Conservation (phyloP, 768 basidiomycete genomes). For the Suillus cothurnatus region DNA sequence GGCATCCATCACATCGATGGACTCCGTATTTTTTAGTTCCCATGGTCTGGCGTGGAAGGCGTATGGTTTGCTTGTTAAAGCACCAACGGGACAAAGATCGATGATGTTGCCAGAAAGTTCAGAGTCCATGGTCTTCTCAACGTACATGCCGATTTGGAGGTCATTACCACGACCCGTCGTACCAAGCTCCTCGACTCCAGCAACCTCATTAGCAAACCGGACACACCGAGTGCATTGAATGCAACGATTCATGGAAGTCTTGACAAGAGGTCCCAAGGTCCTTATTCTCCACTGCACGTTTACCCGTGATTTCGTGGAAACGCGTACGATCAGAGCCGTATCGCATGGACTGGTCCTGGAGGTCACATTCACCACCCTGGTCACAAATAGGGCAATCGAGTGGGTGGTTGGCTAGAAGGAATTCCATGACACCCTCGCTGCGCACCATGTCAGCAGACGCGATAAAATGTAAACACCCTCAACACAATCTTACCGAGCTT, state of each 20-base stretch:
- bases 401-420: conserved; percentile 95
- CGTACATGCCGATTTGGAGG: conserved; percentile 97
- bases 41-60: conserved; percentile 97
- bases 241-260: conserved; percentile 98
- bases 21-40: conserved; percentile 99
- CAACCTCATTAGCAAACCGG: conserved; percentile 98
- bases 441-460: conserved; percentile 17
- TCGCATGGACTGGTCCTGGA: conserved; percentile 99
- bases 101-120: conserved; percentile 97
- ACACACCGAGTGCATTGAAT: conserved; percentile 99
- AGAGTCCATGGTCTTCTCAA: conserved; percentile 96
- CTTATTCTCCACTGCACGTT: conserved; percentile 98
- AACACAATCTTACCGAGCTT: conserved; percentile 61
- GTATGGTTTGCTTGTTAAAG: conserved; percentile 97
- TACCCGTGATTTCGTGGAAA: conserved; percentile 98
- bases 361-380: conserved; percentile 98
- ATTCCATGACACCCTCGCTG: conserved; percentile 99
- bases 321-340: conserved; percentile 97
- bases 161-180: conserved; percentile 98
- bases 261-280: conserved; percentile 97
- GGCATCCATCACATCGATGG: conserved; percentile 93
- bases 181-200: conserved; percentile 96
- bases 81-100: conserved; percentile 98
- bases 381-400: conserved; percentile 99
- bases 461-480: neutral